Evolutionary conservation across 2,329 filamentous ascomycete species (phyloP), one percentile per base, ranked within the genome.

Genomic region (Incumbomyces delicatus): DNA sequence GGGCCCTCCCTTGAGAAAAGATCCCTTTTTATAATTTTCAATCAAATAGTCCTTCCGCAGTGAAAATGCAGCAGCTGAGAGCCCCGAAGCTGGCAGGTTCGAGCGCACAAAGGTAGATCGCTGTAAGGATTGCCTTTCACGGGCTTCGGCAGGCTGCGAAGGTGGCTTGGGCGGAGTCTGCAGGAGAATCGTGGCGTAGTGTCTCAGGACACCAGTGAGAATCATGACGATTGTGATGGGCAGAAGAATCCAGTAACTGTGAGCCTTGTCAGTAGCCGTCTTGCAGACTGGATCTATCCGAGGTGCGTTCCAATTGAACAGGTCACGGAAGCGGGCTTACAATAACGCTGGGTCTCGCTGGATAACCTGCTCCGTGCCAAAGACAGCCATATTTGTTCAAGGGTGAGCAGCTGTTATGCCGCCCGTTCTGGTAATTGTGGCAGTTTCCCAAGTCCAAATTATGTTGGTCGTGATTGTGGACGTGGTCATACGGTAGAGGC

Each of bases 191-290:
- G 86, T 87, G 45, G 87, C 89, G 66, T 96, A 98, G 72, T 98
- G 92, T 57, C 92, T 89, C 48, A 98, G 81, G 48, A 98, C 81
- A 60, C 92, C 92, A 13, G 92, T 98, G 53, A 98, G 71, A 55
- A 98, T 83, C 94, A 98, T 98, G 63, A 98, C 92, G 59, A 95
- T 76, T 39, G 90, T 95, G 66, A 98, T 98, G 52, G 92, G 92
- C 53, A 95, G 83, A 50, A 98, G 76, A 68, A 98, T 98, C 92
- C 92, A 98, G 76, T 95, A 96, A 72, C 92, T 98, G 42, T 18
- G 14, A 31, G 30, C 22, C 13, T 45, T 37, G 29, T 45, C 16
- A 38, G 42, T 52, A 27, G 22, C 4, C 22, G 5, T 27, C 22
- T 8, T 27, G 8, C 22, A 27, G 8, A 27, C 22, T 5, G 5